Conservation (phyloP, 805 yeast genomes). For the Candida quercuum region DNA sequence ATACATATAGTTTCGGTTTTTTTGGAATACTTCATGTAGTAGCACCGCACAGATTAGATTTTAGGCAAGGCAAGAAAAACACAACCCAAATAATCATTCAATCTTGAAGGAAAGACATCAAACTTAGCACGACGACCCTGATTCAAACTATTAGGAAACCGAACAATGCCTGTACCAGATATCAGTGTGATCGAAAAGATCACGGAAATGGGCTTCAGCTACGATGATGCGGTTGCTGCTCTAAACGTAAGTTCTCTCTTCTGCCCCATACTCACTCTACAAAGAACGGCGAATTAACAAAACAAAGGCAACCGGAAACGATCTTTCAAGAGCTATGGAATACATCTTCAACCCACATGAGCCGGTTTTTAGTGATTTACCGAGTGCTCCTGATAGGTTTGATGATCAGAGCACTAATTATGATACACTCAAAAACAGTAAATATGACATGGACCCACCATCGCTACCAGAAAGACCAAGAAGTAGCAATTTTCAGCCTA, state of each 20-base stretch:
- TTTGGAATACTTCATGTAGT: no score
- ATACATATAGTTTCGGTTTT: background rate
- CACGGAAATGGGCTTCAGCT: constrained; percentile 36
- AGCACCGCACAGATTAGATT: no score
- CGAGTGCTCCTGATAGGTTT: no score
- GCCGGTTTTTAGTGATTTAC: no score
- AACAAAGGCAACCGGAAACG: constrained; percentile 19
- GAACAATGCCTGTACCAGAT: no score
- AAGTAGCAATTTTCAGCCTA: background rate
- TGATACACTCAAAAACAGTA: no score
- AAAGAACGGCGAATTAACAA: no score
- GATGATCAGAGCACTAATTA: no score
- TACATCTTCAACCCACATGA: constrained; percentile 29
- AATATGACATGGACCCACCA: background rate
- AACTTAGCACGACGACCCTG: background rate
- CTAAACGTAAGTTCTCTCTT: constrained; percentile 16
- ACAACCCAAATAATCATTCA: no score
- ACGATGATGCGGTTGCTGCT: constrained; percentile 34
- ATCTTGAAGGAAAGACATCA: background rate
- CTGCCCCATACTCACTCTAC: no score
- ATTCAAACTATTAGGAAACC: background rate
- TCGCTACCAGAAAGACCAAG: constrained; percentile 1
- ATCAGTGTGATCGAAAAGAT: constrained; percentile 1
- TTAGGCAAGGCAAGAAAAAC: no score
- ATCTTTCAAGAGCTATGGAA: constrained; percentile 30